Percentiles rank a stretch among this genome's conserved stretches.
phyloP scores from a whole-genome alignment of 345 rosid genomes.

The Bruguiera gymnorhiza region DNA sequence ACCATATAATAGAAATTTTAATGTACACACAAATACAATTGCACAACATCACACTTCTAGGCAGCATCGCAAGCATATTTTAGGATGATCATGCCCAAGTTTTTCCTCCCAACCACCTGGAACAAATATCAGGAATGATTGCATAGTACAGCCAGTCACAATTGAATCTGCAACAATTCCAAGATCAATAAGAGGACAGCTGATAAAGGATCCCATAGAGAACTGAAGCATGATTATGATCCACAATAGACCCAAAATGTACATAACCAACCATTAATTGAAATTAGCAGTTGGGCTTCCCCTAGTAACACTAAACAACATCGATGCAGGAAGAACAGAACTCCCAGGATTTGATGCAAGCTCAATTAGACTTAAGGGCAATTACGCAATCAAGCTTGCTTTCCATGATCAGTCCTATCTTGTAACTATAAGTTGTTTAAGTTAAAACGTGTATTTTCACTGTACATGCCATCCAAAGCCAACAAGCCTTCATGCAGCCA shows the following conservation, averaged over 20 bases:
- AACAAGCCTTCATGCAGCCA: too few relatives aligned
- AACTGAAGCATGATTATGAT: slow-evolving; percentile 4
- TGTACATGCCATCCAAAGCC: too few relatives aligned
- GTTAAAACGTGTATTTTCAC: too few relatives aligned
- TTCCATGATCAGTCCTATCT: too few relatives aligned
- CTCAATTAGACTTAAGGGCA: too few relatives aligned
- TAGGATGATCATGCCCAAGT: neutral
- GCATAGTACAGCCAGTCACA: neutral
- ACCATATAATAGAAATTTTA: neutral
- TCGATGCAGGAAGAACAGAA: too few relatives aligned
- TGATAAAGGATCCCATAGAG: slow-evolving; percentile 5
- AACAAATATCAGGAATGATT: neutral
- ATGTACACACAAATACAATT: neutral
- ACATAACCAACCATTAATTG: too few relatives aligned
- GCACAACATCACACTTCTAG: neutral
- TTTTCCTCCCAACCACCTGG: slow-evolving; percentile 8
- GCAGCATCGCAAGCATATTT: slow-evolving; percentile 4
- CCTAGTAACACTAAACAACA: too few relatives aligned
- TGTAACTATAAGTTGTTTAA: too few relatives aligned
- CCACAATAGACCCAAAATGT: neutral
- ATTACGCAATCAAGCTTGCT: too few relatives aligned
- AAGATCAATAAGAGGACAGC: slow-evolving; percentile 2
- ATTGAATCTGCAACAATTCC: neutral
- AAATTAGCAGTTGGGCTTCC: too few relatives aligned
- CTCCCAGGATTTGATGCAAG: too few relatives aligned